Evolutionary conservation across 148 eudicot genomes (phyloP).

Genomic region (Fagopyrum homotropicum): DNA sequence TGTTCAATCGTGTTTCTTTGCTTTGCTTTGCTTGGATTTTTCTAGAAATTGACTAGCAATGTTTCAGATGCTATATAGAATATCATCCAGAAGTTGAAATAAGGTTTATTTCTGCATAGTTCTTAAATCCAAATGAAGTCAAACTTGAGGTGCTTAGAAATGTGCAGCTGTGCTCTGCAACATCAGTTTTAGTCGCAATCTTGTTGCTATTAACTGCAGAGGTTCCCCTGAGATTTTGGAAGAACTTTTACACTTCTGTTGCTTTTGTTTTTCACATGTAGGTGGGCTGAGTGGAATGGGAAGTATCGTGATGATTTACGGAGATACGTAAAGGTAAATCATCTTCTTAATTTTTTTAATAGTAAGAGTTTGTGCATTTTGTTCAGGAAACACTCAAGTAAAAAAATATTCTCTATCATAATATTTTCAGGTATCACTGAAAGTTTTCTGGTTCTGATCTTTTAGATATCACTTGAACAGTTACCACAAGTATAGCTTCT

Average conservation of each 20-base stretch:
- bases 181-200: not conserved
- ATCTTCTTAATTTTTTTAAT: not conserved
- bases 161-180: not conserved
- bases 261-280: constrained; percentile 22
- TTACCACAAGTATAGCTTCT: not conserved
- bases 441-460: no score
- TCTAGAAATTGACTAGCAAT: not conserved
- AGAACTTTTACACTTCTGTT: not conserved
- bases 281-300: constrained; percentile 99
- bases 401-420: not conserved
- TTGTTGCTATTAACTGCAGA: not conserved
- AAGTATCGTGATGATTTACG: constrained; percentile 94
- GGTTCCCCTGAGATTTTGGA: not conserved
- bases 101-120: no score
- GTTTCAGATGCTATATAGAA: not conserved
- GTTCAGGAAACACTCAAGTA: not conserved
- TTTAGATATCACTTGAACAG: not conserved
- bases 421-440: not conserved
- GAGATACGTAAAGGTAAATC: constrained; percentile 72
- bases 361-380: not conserved
- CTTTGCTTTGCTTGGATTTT: not conserved
- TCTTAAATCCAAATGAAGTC: not conserved
- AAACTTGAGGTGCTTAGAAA: not conserved
- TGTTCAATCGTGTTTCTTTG: not conserved
- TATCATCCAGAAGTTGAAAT: no score